Evolutionary conservation across 306 rosid species (phyloP).

Genomic region (Alnus glutinosa): DNA sequence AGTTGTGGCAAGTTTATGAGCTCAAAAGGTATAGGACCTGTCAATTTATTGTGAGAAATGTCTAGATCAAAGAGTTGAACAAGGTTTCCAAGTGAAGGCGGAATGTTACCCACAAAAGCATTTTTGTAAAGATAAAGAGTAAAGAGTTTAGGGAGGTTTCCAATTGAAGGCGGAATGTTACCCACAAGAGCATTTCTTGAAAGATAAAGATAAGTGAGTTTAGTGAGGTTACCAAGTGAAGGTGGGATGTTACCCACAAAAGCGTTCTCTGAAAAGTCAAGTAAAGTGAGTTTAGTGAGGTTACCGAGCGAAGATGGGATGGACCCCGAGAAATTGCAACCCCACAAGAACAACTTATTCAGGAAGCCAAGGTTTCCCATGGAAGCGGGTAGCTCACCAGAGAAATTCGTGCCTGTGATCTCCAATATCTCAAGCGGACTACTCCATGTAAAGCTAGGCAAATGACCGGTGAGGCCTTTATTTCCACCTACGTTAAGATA

Average conservation of each 20-base stretch:
- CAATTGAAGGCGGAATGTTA: too few relatives aligned
- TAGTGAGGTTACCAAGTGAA: not conserved
- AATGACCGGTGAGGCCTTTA: too few relatives aligned
- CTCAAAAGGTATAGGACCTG: not conserved
- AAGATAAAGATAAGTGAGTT: not conserved
- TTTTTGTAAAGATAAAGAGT: not conserved
- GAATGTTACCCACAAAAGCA: not conserved
- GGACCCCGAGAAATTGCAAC: not conserved
- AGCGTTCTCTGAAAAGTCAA: not conserved
- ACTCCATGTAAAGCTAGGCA: not conserved
- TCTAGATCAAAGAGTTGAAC: not conserved
- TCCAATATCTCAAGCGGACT: too few relatives aligned
- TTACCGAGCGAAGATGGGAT: not conserved
- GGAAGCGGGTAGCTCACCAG: too few relatives aligned
- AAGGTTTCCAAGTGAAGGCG: slow-evolving; percentile 13
- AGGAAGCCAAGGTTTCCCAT: not conserved
- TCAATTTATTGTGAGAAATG: not conserved
- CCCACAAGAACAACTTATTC: not conserved
- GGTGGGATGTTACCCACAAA: not conserved
- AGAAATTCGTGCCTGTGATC: too few relatives aligned
- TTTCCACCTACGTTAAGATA: not conserved
- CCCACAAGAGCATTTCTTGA: too few relatives aligned
- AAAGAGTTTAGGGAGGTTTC: not conserved
- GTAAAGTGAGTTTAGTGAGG: not conserved
- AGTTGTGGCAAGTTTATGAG: too few relatives aligned